Evolutionary conservation across 2,329 filamentous ascomycete species (phyloP), one percentile per base, ranked within the genome.

Genomic region (Sclerotinia sclerotiorum): DNA sequence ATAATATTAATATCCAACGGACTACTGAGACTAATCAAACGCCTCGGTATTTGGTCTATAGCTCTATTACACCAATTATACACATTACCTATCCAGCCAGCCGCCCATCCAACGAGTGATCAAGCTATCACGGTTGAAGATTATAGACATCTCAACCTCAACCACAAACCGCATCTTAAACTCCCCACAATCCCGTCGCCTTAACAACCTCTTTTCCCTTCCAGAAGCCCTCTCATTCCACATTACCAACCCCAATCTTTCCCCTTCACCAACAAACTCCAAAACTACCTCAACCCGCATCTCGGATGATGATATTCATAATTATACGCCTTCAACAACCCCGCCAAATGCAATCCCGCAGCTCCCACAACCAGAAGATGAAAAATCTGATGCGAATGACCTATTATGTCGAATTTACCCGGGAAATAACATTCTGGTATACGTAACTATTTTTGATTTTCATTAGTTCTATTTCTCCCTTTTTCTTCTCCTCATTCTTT

Each of bases 341-440:
- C 66, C 44, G 61, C 49, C 3, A 64, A 27, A 35, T 73, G 72
- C 55, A 62, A 49, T 0, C 69, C 74, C 58, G 71, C 49, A 10
- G 66, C 66, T 17, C 17, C 58, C 42, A 68, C 69, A 24, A 70
- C 65, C 5, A 73, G 32, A 4, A 73, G 35, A 67, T 75, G 73
- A n/a, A 75, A 75, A 11, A 75, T 70, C 55, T 73, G 70, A 63
- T 75, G 73, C 4, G 70, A 73, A 32, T 63, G 60, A 11, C 73
- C 73, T 24, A 67, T 66, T 24, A 75, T 64, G 68, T 75, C 73
- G 60, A 74, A 75, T 65, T 65, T 69, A 2, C 72, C 73, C 1
- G 71, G 73, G 27, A 54, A 61, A 10, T 35, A 67, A 19, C 51
- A 29, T 65, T 75, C 74, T 3, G 73, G 71, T 24, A 73, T 63